Conservation (phyloP, 1,139 yeast species). For the Suhomyces ambrosiae region DNA sequence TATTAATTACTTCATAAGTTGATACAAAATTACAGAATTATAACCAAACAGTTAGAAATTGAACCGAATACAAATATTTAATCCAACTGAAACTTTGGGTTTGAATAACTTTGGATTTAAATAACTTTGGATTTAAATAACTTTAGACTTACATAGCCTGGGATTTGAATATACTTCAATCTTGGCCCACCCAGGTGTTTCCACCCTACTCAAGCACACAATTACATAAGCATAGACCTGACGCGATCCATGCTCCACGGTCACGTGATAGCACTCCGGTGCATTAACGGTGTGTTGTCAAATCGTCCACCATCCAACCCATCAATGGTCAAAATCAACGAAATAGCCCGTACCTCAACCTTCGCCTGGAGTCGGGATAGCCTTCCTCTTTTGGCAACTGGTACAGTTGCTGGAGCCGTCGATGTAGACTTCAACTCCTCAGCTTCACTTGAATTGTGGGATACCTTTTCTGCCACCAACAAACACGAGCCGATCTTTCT, state of each 20-base stretch:
- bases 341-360: constrained; percentile 82
- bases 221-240: too few relatives aligned
- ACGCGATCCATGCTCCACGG: not conserved
- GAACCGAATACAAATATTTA: too few relatives aligned
- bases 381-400: constrained; percentile 79
- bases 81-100: too few relatives aligned
- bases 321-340: constrained; percentile 79
- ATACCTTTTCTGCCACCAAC: constrained; percentile 52
- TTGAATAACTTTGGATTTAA: too few relatives aligned
- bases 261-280: not conserved
- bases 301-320: not conserved
- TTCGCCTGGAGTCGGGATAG: constrained; percentile 91
- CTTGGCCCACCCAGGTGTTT: too few relatives aligned
- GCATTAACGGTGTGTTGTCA: not conserved
- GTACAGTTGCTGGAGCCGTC: constrained; percentile 93
- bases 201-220: too few relatives aligned
- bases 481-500: constrained; percentile 51
- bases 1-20: too few relatives aligned
- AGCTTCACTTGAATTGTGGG: constrained; percentile 78
- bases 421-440: constrained; percentile 83
- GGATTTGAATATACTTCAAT: too few relatives aligned
- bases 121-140: too few relatives aligned
- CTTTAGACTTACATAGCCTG: too few relatives aligned
- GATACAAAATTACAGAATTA: too few relatives aligned
- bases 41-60: too few relatives aligned